Evolutionary conservation across 768 basidiomycete species (phyloP).

Genomic region (Mycena capillaripes): DNA sequence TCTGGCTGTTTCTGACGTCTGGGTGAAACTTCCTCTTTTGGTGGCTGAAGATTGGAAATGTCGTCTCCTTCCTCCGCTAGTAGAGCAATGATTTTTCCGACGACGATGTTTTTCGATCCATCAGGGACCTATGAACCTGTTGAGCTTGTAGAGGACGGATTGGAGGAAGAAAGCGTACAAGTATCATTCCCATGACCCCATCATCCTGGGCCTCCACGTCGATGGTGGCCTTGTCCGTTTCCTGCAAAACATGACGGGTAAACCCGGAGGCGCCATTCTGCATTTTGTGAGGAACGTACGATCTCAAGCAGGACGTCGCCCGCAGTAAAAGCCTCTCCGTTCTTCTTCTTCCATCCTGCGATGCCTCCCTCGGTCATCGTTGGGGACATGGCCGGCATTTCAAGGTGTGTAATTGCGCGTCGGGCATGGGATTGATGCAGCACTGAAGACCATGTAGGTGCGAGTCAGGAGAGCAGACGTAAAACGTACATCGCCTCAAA

Average conservation of each 20-base stretch:
- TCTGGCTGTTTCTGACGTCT: slow-evolving; percentile 42
- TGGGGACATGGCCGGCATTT: slow-evolving; percentile 98
- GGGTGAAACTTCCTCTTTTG: slow-evolving; percentile 58
- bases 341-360: slow-evolving; percentile 89
- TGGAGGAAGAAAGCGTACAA: slow-evolving; percentile 66
- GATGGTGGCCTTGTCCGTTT: slow-evolving; percentile 96
- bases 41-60: slow-evolving; percentile 84
- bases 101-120: slow-evolving; percentile 86
- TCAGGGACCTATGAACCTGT: slow-evolving; percentile 67
- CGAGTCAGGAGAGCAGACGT: not conserved
- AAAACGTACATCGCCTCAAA: slow-evolving; percentile 21
- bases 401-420: slow-evolving; percentile 78
- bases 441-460: slow-evolving; percentile 49
- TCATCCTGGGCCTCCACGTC: slow-evolving; percentile 99
- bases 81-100: slow-evolving; percentile 92
- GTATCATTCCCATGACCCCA: slow-evolving; percentile 92
- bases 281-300: slow-evolving; percentile 60
- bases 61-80: slow-evolving; percentile 98
- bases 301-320: slow-evolving; percentile 94
- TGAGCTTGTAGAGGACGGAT: not conserved
- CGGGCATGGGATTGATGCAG: slow-evolving; percentile 67
- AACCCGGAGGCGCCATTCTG: slow-evolving; percentile 14
- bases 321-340: slow-evolving; percentile 82
- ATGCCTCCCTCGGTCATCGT: slow-evolving; percentile 98
- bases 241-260: slow-evolving; percentile 58